Conservation (phyloP, 139 green algal genomes). For the Closterium sp. region DNA sequence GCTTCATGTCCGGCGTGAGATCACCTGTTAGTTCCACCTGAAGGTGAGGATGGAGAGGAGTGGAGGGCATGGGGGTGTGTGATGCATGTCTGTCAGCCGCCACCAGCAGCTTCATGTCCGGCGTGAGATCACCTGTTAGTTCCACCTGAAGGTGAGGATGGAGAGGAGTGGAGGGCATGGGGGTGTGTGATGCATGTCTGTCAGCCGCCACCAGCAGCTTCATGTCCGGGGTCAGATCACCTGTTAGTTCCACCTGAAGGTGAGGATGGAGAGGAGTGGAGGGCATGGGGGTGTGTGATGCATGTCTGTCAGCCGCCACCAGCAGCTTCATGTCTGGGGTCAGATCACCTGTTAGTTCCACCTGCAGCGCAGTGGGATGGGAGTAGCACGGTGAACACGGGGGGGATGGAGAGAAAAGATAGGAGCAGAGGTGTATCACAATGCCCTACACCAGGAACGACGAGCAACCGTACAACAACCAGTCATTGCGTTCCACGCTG, state of each 20-base stretch:
- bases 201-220: slow-evolving; percentile 67
- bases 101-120: slow-evolving; percentile 68
- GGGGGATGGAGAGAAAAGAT: too few relatives aligned
- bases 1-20: slow-evolving; percentile 80
- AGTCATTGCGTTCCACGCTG: too few relatives aligned
- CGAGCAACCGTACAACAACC: too few relatives aligned
- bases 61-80: too few relatives aligned
- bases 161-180: too few relatives aligned
- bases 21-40: slow-evolving; percentile 90
- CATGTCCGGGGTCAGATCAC: slow-evolving; percentile 88
- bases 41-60: too few relatives aligned
- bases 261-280: too few relatives aligned
- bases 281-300: too few relatives aligned
- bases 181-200: slow-evolving; percentile 68
- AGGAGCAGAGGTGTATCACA: too few relatives aligned
- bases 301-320: slow-evolving; percentile 69
- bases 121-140: slow-evolving; percentile 40
- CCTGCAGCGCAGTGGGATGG: not conserved
- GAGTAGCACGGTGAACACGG: too few relatives aligned
- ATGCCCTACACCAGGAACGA: too few relatives aligned
- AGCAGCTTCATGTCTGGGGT: slow-evolving; percentile 77
- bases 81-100: slow-evolving; percentile 49
- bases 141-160: not conserved
- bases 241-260: slow-evolving; percentile 82
- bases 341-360: slow-evolving; percentile 93